Percentiles rank a stretch among this genome's conserved stretches.
Evolutionary conservation across 352 stramenopile species (phyloP).

Genomic region (Phytopythium chamaehyphon): DNA sequence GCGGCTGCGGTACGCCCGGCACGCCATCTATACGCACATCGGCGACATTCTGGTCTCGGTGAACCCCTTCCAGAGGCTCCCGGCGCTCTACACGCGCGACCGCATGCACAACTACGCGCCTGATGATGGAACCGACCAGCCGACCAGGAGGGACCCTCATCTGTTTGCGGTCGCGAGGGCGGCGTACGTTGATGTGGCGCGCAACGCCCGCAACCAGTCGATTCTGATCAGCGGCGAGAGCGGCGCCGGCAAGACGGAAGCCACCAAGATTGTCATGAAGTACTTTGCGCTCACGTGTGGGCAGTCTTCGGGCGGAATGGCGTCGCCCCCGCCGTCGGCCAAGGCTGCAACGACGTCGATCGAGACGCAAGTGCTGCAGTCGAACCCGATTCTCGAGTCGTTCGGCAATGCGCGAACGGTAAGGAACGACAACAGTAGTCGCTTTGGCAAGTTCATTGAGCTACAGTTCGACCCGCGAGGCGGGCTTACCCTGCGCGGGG

Average conservation of each 20-base stretch:
- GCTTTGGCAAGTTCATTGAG: slow-evolving; percentile 92
- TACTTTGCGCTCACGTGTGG: slow-evolving; percentile 80
- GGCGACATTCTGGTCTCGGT: slow-evolving; percentile 86
- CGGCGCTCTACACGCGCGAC: slow-evolving; percentile 55
- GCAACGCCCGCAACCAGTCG: slow-evolving; percentile 65
- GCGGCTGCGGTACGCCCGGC: slow-evolving; percentile 65
- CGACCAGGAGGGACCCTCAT: slow-evolving; percentile 28
- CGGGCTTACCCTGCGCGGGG: slow-evolving; percentile 42
- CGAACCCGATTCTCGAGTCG: slow-evolving; percentile 88
- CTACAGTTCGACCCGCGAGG: slow-evolving; percentile 54
- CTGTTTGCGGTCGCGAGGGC: slow-evolving; percentile 71
- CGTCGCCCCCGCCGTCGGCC: background rate
- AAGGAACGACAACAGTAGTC: slow-evolving; percentile 87
- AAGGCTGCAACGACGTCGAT: slow-evolving; percentile 31
- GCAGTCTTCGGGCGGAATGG: slow-evolving; percentile 2
- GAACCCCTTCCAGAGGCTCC: slow-evolving; percentile 80
- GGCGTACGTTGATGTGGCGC: slow-evolving; percentile 68
- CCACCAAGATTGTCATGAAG: slow-evolving; percentile 89
- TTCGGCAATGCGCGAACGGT: slow-evolving; percentile 88
- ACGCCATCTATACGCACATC: slow-evolving; percentile 86
- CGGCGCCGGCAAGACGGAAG: slow-evolving; percentile 86
- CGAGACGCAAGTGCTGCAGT: slow-evolving; percentile 86
- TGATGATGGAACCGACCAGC: slow-evolving; percentile 11
- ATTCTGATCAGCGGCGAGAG: slow-evolving; percentile 88
- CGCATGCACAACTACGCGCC: slow-evolving; percentile 46